Conservation (phyloP, 495 filamentous ascomycete genomes). For the Platismatia glauca region DNA sequence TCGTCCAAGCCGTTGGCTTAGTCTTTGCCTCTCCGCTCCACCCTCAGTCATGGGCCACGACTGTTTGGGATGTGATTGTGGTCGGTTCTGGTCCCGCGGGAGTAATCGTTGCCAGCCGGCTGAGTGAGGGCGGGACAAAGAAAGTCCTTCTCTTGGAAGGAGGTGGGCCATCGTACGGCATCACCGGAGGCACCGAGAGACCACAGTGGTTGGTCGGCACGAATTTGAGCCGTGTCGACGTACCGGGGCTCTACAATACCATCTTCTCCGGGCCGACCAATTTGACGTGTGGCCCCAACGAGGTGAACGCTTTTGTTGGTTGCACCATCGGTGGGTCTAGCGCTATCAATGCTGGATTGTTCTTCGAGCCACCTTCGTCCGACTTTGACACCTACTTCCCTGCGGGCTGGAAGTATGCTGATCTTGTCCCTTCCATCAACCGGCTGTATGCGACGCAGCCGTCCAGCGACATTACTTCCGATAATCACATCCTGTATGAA, state of each 20-base stretch:
- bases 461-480: conserved; percentile 57
- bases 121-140: conserved; percentile 6
- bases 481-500: conserved; percentile 59
- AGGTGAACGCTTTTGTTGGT: conserved; percentile 56
- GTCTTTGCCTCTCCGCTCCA: neutral
- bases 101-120: conserved; percentile 11
- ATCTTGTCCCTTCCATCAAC: conserved; percentile 48
- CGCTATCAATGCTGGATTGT: conserved; percentile 61
- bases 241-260: conserved; percentile 69
- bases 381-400: conserved; percentile 75
- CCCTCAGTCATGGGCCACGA: neutral
- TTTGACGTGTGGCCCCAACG: conserved; percentile 49
- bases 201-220: conserved; percentile 58
- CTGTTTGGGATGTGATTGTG: conserved; percentile 13
- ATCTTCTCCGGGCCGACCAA: conserved; percentile 55
- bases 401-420: conserved; percentile 57
- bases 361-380: conserved; percentile 41
- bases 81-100: conserved; percentile 14
- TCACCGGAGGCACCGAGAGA: conserved; percentile 33
- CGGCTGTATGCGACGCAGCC: conserved; percentile 62
- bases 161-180: conserved; percentile 13
- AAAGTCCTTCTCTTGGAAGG: conserved; percentile 16
- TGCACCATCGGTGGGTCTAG: conserved; percentile 64
- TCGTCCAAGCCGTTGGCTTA: neutral
- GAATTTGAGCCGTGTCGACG: conserved; percentile 64